Evolutionary conservation across 495 filamentous ascomycete genomes (phyloP), one percentile per base, ranked within the genome.

Genomic region (Neurospora cerealis): DNA sequence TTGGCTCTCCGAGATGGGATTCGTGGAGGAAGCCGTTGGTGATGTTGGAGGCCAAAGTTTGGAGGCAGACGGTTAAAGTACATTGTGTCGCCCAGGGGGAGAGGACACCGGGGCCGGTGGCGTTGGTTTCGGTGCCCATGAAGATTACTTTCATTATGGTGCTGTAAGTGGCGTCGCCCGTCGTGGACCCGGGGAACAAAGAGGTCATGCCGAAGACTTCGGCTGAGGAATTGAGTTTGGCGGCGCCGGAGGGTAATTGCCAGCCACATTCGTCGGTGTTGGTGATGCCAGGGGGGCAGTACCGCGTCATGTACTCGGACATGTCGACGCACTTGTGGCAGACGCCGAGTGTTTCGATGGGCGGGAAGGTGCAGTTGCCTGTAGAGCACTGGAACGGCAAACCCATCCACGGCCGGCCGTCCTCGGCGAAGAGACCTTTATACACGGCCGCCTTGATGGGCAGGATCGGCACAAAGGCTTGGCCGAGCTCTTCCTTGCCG

Each of bases 361-460:
- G 66, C 5, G 76, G 74, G 72, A 77, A 81, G 0, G 75, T 78
- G 71, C 80, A 81, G 72, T 80, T 79, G 17, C 79, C 79, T 34
- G 74, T 78, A 34, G 70, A 71, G 70, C 80, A 81, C 4, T 73
- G 40, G 28, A 80, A 76, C 10, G 79, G 75, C 19, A 78, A 46
- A 2, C 72, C 66, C 5, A 74, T 54, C 46, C 72, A 73, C 4
- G 79, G 78, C n/a, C 76, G 73, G 10, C 72, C 73, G 41, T 81
- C 75, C 70, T 79, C 77, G 34, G 79, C 77, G 44, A 79, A 81
- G 37, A 81, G 75, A 17, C 80, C 80, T 54, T 79, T 76, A 44
- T 79, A 81, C 24, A 81, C 79, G 1, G 80, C 79, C n/a, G 79
- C 72, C 71, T 81, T 80, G 34, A 81, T 72, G 4, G 80, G 76